Conservation (phyloP, 768 basidiomycete species). For the Saitozyma sp. region DNA sequence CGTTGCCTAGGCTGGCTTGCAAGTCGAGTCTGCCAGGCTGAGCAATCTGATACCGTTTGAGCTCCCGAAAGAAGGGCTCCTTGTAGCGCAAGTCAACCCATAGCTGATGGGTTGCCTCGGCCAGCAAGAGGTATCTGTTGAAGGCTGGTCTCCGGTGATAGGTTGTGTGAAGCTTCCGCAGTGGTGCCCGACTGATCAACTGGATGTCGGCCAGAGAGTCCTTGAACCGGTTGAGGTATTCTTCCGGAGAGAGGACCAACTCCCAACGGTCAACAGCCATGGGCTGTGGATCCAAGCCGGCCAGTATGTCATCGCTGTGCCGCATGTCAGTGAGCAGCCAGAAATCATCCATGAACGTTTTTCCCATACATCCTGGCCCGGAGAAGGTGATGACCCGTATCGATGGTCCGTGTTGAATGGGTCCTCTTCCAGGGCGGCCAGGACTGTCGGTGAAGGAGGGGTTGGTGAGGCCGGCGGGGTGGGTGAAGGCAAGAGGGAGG, state of each 20-base stretch:
- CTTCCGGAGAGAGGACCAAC: constrained; percentile 8
- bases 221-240: background rate
- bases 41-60: constrained; percentile 11
- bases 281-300: no score
- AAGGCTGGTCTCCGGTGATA: background rate
- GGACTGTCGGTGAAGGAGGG: no score
- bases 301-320: no score
- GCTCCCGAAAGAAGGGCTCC: constrained; percentile 7
- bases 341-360: no score
- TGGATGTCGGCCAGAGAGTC: constrained; percentile 14
- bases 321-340: no score
- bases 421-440: no score
- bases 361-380: no score
- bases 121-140: constrained; percentile 11
- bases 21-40: constrained; percentile 3
- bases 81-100: constrained; percentile 14
- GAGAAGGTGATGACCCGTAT: no score
- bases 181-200: constrained; percentile 1
- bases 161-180: background rate
- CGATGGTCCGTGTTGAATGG: no score
- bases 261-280: constrained; percentile 22
- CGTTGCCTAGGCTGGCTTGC: constrained; percentile 16
- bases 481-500: no score
- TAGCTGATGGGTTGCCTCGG: constrained; percentile 14
- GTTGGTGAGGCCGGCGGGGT: no score